Base-by-base conservation (phyloP, 2,329 filamentous ascomycete genomes). In the Xylogone sp. region DNA sequence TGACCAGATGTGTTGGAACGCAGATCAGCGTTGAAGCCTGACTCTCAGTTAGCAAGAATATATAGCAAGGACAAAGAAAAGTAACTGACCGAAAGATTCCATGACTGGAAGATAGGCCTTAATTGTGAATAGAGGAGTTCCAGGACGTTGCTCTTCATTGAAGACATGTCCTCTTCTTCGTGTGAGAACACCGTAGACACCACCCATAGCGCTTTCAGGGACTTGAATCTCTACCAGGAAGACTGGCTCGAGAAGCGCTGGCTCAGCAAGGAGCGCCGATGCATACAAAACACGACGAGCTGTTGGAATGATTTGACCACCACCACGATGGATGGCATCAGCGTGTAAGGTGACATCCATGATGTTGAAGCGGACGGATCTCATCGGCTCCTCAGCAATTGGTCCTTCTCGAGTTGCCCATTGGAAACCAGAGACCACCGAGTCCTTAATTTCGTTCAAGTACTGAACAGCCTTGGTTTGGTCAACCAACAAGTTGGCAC, bases 381-480 rank as follows among this genome's bases (percentile, higher is more conserved):
- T 90, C 91, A 99, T 93, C 68, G 94, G 94, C 86, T 99, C 94
- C 79, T 99, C 94, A 66, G 88, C 92, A 71, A 99, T 78, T 68
- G 94, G 94, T 81, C 94, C 94, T 84, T 99, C 94, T 72, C 93
- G 88, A 67, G 90, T 90, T 64, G 94, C 94, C 94, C 94, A 99
- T 79, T 99, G 94, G 91, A 99, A 99, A 86, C 94, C 94, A 65
- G 94, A 97, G 71, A 97, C 92, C 66, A 97, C 87, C 56, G 93
- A 97, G 73, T 99, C 94, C 89, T 99, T 99, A 86, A 99, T 99
- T 89, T 99, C 94, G 82, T 90, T 94, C 71, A 99, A 84, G 87
- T 97, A 99, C 83, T 99, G 94, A 63, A 99, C 94, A 67, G 94
- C 94, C 90, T 97, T 99, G 83, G 93, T 97, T 87, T 97, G 94